Conservation (phyloP, 1,284 basidiomycete genomes). For the Psilocybe mexicana region DNA sequence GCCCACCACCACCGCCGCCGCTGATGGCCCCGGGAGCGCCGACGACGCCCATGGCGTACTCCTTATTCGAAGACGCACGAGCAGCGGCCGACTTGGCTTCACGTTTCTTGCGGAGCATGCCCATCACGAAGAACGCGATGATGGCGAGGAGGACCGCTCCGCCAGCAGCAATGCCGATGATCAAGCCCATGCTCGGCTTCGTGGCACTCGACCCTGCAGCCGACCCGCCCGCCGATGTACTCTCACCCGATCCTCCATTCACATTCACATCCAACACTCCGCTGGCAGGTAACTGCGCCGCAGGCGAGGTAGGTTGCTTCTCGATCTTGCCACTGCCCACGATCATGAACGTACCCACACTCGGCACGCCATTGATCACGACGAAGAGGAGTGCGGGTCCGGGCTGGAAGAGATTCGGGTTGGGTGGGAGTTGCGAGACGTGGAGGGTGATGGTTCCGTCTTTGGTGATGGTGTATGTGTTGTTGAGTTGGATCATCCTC, state of each 20-base stretch:
- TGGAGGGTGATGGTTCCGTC: slow-evolving; percentile 75
- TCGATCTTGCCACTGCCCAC: slow-evolving; percentile 76
- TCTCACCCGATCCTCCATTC: slow-evolving; percentile 17
- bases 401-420: slow-evolving; percentile 76
- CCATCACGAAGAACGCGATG: slow-evolving; percentile 32
- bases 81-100: neutral
- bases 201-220: slow-evolving; percentile 30
- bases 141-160: slow-evolving; percentile 46
- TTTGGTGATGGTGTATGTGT: slow-evolving; percentile 74
- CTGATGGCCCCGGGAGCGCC: slow-evolving; percentile 1
- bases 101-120: slow-evolving; percentile 9
- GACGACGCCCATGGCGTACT: slow-evolving; percentile 1
- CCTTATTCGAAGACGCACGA: neutral
- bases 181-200: slow-evolving; percentile 23
- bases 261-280: slow-evolving; percentile 39
- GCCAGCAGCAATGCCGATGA: slow-evolving; percentile 46
- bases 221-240: too few relatives aligned
- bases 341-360: slow-evolving; percentile 69
- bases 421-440: slow-evolving; percentile 77
- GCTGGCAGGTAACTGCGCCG: slow-evolving; percentile 51
- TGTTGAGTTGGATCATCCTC: slow-evolving; percentile 69
- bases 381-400: slow-evolving; percentile 83
- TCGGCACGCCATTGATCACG: slow-evolving; percentile 79
- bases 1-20: neutral
- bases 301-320: slow-evolving; percentile 50